Base-by-base conservation (phyloP, 495 filamentous ascomycete species). In the Neurospora sp. region DNA sequence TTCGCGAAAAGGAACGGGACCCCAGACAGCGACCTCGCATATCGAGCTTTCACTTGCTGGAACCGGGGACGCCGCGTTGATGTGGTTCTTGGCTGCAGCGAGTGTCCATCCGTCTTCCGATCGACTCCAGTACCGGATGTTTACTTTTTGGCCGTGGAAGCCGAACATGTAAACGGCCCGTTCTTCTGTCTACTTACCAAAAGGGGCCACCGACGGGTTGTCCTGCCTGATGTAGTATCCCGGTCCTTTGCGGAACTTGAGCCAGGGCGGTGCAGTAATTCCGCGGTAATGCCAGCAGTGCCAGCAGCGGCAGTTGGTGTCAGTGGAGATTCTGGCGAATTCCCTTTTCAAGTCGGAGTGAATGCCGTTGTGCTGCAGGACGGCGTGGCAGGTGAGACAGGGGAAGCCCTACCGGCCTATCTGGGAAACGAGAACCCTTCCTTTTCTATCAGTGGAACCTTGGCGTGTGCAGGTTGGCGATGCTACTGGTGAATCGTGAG, bases 111-210 rank as follows among this genome's bases (percentile, higher is more conserved):
- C 27, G 54, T 66, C 54, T 62, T 62, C 27, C 23, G 54, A 31
- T 62, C 54, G 54, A 66, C 54, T 66, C 54, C 27, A 35, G 54
- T 27, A 37, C 54, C 27, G 54, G 27, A 70, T 77, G 73, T 42
- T 75, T 37, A n/a, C 70, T 18, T 77, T 72, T 42, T 35, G 39
- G n/a, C 73, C 71, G 40, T 69, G 11, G 46, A 66, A 69, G 69
- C 73, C 75, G 70, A 73, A 42, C 18, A 69, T 54, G 44, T 35
- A 62, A 71, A 37, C 54, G 54, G 54, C 12, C 54, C 54, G 54
- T 66, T 66, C 54, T 35, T 35, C 54, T 66, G 54, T 9, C 12
- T 8, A 18, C 54, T 66, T 37, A 7, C 2, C 54, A 18, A 66
- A 62, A 35, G 27, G 54, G 27, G 54, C 14, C 54, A 66, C 54